Conservation (phyloP, 441 rosid species). For the Croton laevigatus region DNA sequence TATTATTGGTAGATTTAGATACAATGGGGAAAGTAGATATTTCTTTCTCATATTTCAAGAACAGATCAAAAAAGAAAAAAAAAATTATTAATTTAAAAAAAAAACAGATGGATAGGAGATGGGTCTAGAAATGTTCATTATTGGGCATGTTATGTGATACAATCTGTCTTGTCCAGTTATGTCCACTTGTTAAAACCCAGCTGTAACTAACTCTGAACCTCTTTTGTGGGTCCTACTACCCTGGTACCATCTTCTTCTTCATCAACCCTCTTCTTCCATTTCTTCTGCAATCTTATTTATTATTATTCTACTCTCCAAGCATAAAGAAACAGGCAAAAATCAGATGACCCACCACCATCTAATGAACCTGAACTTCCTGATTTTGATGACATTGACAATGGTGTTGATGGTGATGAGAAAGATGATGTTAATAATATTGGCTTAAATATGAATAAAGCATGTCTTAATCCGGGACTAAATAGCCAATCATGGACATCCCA, state of each 20-base stretch:
- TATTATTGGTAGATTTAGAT: background rate
- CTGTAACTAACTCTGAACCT: slow-evolving; percentile 37
- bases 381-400: slow-evolving; percentile 35
- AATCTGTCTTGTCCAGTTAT: slow-evolving; percentile 46
- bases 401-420: slow-evolving; percentile 24
- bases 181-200: slow-evolving; percentile 45
- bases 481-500: slow-evolving; percentile 95
- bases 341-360: slow-evolving; percentile 39
- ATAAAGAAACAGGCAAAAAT: slow-evolving; percentile 80
- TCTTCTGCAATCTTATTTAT: slow-evolving; percentile 13
- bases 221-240: slow-evolving; percentile 31
- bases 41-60: slow-evolving; percentile 40
- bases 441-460: slow-evolving; percentile 72
- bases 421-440: slow-evolving; percentile 37
- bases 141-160: slow-evolving; percentile 33
- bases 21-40: slow-evolving; percentile 10
- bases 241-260: slow-evolving; percentile 22
- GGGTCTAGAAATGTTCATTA: slow-evolving; percentile 37
- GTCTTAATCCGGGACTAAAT: slow-evolving; percentile 60
- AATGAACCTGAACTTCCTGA: slow-evolving; percentile 33
- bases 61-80: slow-evolving; percentile 34
- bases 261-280: slow-evolving; percentile 14
- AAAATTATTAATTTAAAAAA: background rate
- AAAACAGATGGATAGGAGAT: slow-evolving; percentile 10
- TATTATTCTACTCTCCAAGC: slow-evolving; percentile 80